A percentile compares a stretch with the other conserved stretches of the same genome.
Conservation (phyloP, 352 stramenopile species). For the Phytophthora tubulina region DNA sequence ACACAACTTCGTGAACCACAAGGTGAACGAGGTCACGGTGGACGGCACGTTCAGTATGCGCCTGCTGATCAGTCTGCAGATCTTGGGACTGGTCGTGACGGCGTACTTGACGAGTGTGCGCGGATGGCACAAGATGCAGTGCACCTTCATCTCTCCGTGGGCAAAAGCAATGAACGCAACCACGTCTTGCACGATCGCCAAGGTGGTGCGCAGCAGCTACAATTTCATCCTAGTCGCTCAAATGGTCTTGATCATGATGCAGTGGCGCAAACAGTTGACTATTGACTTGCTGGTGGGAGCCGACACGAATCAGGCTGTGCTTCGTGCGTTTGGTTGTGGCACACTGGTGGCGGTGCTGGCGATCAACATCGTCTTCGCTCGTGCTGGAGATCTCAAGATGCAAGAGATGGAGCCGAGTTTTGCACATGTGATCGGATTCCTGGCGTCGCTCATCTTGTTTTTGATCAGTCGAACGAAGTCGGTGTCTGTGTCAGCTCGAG, state of each 20-base stretch:
- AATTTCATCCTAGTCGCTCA: conserved; percentile 51
- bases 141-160: conserved; percentile 38
- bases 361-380: conserved; percentile 51
- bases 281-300: conserved; percentile 53
- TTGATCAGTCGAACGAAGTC: conserved; percentile 16
- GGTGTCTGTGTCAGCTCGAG: conserved; percentile 22
- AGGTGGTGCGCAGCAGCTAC: conserved; percentile 54
- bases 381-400: conserved; percentile 45
- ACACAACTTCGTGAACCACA: conserved; percentile 58
- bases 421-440: conserved; percentile 44
- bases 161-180: conserved; percentile 32
- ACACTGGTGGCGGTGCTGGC: conserved; percentile 40
- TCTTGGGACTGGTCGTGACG: conserved; percentile 44
- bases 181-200: conserved; percentile 48
- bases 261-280: conserved; percentile 48
- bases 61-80: conserved; percentile 44
- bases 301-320: conserved; percentile 37
- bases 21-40: conserved; percentile 55
- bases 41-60: conserved; percentile 49
- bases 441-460: conserved; percentile 37
- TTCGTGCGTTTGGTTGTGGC: conserved; percentile 42
- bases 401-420: conserved; percentile 55
- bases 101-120: conserved; percentile 47
- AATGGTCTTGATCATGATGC: conserved; percentile 43
- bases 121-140: conserved; percentile 38